Conservation (phyloP, 1,284 basidiomycete genomes). For the Entoloma clypeatum region DNA sequence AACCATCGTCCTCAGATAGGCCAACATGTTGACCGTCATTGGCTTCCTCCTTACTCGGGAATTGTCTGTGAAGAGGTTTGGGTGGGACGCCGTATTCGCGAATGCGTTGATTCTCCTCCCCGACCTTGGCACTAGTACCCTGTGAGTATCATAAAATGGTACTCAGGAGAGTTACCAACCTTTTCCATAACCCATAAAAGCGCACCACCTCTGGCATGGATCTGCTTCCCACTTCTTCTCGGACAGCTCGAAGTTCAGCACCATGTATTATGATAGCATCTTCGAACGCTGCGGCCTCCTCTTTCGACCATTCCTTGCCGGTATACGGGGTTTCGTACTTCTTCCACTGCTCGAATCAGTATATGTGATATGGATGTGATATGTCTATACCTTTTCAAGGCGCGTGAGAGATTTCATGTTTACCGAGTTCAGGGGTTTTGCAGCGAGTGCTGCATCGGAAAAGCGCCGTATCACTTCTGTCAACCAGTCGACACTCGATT, state of each 20-base stretch:
- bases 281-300: conserved; percentile 74
- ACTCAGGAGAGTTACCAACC: conserved; percentile 38
- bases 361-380: background rate
- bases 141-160: conserved; percentile 14
- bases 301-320: conserved; percentile 68
- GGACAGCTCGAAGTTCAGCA: conserved; percentile 74
- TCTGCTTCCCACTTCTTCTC: conserved; percentile 70
- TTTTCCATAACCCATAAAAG: conserved; percentile 86
- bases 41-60: conserved; percentile 36
- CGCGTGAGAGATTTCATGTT: conserved; percentile 58
- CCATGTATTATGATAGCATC: conserved; percentile 68
- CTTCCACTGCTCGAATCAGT: conserved; percentile 55
- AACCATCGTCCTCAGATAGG: conserved; percentile 71
- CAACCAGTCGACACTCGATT: conserved; percentile 69
- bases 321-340: conserved; percentile 61
- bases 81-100: conserved; percentile 43
- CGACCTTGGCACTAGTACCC: conserved; percentile 49
- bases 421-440: conserved; percentile 52
- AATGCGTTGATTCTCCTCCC: conserved; percentile 59
- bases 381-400: conserved; percentile 52
- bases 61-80: conserved; percentile 38
- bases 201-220: conserved; percentile 76
- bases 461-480: conserved; percentile 68
- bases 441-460: conserved; percentile 57
- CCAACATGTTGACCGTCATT: conserved; percentile 38